Conservation (phyloP, 441 rosid genomes). For the Flueggea neowawraea region DNA sequence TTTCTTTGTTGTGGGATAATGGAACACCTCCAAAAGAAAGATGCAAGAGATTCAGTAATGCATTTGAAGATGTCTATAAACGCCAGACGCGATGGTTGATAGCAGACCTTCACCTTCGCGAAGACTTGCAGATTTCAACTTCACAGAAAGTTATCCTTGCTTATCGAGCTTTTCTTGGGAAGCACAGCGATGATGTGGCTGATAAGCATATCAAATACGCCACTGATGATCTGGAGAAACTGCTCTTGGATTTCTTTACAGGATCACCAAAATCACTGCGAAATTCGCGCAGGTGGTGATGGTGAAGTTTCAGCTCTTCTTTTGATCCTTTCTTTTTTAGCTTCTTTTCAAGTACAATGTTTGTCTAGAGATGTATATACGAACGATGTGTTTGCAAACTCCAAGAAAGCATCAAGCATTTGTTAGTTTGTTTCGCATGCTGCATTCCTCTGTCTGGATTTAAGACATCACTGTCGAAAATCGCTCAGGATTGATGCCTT, state of each 20-base stretch:
- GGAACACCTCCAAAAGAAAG: conserved; percentile 43
- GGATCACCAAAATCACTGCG: conserved; percentile 45
- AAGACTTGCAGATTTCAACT: conserved; percentile 62
- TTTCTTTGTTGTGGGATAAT: conserved; percentile 48
- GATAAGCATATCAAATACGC: conserved; percentile 59
- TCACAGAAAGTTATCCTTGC: conserved; percentile 66
- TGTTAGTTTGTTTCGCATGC: no score
- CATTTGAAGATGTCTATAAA: conserved; percentile 77
- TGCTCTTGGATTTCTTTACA: conserved; percentile 64
- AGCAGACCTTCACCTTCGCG: conserved; percentile 69
- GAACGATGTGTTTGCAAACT: no score
- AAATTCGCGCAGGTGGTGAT: conserved; percentile 45
- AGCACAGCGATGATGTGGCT: conserved; percentile 30
- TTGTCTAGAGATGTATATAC: no score
- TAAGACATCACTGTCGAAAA: no score
- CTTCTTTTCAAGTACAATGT: no score
- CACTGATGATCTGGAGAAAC: conserved; percentile 48
- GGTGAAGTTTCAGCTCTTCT: conserved; percentile 4
- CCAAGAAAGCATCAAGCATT: no score
- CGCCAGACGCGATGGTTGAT: conserved; percentile 65
- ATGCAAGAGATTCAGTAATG: conserved; percentile 46
- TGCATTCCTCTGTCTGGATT: no score
- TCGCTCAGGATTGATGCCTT: no score
- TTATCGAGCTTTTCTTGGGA: conserved; percentile 56
- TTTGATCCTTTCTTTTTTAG: neutral